Evolutionary conservation across 805 yeast species (phyloP), one percentile per base, ranked within the genome.

Genomic region (Cyberlindnera japonica): DNA sequence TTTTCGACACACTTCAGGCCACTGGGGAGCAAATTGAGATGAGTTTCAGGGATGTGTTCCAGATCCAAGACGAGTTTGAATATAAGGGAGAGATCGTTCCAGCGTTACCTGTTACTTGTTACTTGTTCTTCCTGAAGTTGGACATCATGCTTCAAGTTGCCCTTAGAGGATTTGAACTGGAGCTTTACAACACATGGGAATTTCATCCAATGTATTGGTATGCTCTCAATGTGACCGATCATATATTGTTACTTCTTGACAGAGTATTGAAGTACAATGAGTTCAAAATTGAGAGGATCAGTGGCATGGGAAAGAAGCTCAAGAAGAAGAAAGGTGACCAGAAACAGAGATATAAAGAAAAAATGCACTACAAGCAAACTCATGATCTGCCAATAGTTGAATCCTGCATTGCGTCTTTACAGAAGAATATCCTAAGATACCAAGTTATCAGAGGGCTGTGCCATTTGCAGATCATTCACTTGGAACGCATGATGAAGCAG

Each of bases 1-100:
- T 72, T 3, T 86, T 91, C 83, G 97, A 91, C 60, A 72, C 88
- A 2, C 64, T 86, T 23, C 97, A 91, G 54, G 93, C 84, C 9
- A 72, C 72, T 29, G 71, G 83, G 38, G 95, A 87, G 53, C 61
- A 67, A 5, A 67, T 80, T 26, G 97, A 88, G 56, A 48, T 69
- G 13, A 68, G 65, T 6, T 41, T 74, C 7, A 61, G 53, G 25
- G 48, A 58, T 6, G 52, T 56, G 5, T 65, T 60, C 44, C 63
- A 64, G 17, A 51, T 72, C 19, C 54, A 58, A 20, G 64, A 62
- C 24, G 47, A 43, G 2, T 41, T 61, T 13, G 54, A 35, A 17
- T 36, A 55, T 23, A 37, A 47, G 12, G 49, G 50, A 1, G 32
- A 56, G 5, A 38, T 45, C 8, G 45, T 49, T 11, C 68, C 76